Evolutionary conservation across 371 early-diverging fungal species (phyloP).

Genomic region (Syncephalastrum racemosum): DNA sequence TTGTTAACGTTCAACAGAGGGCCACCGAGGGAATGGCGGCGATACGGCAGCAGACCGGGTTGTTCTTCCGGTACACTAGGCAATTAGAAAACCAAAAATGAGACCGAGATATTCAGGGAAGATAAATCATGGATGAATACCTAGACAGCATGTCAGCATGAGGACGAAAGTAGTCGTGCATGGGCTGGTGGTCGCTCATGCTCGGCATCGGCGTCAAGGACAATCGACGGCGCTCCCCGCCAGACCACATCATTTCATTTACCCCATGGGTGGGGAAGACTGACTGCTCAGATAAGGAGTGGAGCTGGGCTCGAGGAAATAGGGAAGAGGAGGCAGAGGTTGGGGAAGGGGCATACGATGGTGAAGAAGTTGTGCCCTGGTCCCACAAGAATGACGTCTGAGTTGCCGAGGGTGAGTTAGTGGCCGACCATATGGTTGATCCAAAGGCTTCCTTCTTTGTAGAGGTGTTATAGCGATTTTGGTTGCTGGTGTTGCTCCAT

Average conservation of each 20-base stretch:
- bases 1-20: constrained; percentile 17
- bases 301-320: constrained; percentile 13
- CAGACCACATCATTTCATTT: constrained; percentile 3
- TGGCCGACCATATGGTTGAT: constrained; percentile 16
- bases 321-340: constrained; percentile 15
- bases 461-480: too few relatives aligned
- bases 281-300: constrained; percentile 12
- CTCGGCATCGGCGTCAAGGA: constrained; percentile 22
- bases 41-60: constrained; percentile 18
- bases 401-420: constrained; percentile 11
- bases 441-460: constrained; percentile 7
- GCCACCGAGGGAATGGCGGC: constrained; percentile 27
- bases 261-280: constrained; percentile 1
- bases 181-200: constrained; percentile 8
- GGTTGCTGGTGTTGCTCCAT: too few relatives aligned
- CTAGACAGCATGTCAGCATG: constrained; percentile 22
- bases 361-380: background rate
- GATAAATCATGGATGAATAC: too few relatives aligned
- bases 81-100: too few relatives aligned
- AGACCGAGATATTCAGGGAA: too few relatives aligned
- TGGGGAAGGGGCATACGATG: constrained; percentile 10
- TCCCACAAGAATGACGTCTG: constrained; percentile 14
- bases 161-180: constrained; percentile 13
- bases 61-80: constrained; percentile 26
- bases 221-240: constrained; percentile 14